Evolutionary conservation across 2,329 filamentous ascomycete species (phyloP).

Genomic region (Fusarium chaquense): DNA sequence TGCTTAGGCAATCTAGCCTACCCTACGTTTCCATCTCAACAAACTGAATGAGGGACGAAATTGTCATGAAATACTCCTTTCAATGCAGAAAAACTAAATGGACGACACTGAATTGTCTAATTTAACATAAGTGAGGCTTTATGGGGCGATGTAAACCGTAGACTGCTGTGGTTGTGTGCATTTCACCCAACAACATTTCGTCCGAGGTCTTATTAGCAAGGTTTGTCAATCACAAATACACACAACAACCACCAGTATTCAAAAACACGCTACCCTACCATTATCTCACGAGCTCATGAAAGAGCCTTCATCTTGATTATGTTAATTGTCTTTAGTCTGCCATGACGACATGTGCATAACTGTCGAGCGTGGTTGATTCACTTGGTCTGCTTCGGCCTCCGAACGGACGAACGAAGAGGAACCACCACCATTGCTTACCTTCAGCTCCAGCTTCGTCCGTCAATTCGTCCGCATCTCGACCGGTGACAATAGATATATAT

Average conservation of each 20-base stretch:
- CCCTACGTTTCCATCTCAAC: neutral
- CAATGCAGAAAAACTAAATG: neutral
- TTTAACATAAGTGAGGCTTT: neutral
- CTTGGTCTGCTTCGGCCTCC: slow-evolving; percentile 43
- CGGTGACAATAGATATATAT: slow-evolving; percentile 27
- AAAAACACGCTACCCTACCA: too few relatives aligned
- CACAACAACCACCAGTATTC: neutral
- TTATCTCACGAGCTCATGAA: rapidly evolving
- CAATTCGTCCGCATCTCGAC: slow-evolving; percentile 30
- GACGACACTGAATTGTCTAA: neutral
- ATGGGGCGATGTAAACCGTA: too few relatives aligned
- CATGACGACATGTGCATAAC: slow-evolving; percentile 1
- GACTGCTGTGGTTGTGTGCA: rapidly evolving
- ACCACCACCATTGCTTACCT: neutral
- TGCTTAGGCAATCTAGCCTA: neutral
- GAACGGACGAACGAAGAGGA: slow-evolving; percentile 14
- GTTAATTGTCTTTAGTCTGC: neutral
- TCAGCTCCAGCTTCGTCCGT: slow-evolving; percentile 7
- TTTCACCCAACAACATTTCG: neutral
- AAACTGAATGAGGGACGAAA: neutral
- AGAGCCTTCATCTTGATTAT: neutral
- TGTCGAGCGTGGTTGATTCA: neutral
- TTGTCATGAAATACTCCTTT: neutral
- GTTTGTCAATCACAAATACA: rapidly evolving
- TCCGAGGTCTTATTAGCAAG: neutral